Conservation (phyloP, 2,329 filamentous ascomycete species). For the Acrocalymma vagum region DNA sequence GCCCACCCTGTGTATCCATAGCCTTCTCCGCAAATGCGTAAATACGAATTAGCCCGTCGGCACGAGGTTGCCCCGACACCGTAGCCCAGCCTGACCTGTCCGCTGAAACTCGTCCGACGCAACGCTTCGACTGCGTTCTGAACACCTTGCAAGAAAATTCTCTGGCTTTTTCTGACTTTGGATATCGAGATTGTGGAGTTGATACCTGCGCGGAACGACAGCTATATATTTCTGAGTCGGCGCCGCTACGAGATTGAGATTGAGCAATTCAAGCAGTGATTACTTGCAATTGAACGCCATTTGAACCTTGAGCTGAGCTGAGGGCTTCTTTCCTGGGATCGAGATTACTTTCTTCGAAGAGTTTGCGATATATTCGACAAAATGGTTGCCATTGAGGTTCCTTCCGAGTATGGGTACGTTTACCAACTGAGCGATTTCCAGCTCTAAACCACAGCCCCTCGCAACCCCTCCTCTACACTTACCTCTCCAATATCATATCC, state of each 20-base stretch:
- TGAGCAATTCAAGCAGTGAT: background rate
- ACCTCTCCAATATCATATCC: conserved; percentile 2
- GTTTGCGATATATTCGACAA: conserved; percentile 4
- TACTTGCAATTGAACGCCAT: conserved; percentile 1
- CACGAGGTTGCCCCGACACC: conserved; percentile 22
- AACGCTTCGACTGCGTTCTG: conserved; percentile 1
- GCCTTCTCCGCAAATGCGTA: too few relatives aligned
- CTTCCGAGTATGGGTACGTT: conserved; percentile 42
- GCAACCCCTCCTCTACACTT: background rate
- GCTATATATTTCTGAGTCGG: too few relatives aligned
- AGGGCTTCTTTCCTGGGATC: too few relatives aligned
- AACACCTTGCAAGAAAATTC: conserved; percentile 1
- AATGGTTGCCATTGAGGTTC: conserved; percentile 36
- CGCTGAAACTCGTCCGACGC: conserved; percentile 35
- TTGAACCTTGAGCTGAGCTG: background rate
- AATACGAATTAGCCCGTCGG: conserved; percentile 20
- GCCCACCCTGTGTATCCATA: too few relatives aligned
- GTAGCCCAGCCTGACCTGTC: conserved; percentile 5
- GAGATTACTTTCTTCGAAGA: conserved; percentile 1
- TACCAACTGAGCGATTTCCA: conserved; percentile 2
- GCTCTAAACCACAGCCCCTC: background rate
- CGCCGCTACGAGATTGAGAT: background rate
- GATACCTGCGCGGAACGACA: too few relatives aligned
- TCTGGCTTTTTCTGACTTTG: background rate
- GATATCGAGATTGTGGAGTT: background rate